A percentile compares a stretch with the other conserved stretches of the same genome.
Evolutionary conservation across 331 rosid species (phyloP).

Genomic region (Quercus lobata): DNA sequence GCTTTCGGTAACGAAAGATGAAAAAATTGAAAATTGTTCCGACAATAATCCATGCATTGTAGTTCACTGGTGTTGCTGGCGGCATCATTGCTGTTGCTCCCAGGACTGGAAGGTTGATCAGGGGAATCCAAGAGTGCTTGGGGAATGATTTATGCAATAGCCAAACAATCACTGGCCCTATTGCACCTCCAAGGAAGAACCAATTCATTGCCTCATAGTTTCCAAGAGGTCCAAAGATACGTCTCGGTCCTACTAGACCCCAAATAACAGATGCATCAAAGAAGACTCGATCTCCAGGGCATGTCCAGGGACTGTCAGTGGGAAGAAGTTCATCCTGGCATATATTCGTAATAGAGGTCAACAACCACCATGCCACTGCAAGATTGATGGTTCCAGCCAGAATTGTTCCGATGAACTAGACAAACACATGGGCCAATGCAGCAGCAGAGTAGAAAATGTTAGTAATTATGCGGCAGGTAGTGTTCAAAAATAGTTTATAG

Average conservation of each 20-base stretch:
- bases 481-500: not conserved
- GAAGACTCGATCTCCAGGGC: slow-evolving; percentile 63
- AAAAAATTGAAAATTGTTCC: slow-evolving; percentile 77
- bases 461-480: not conserved
- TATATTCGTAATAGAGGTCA: slow-evolving; percentile 45
- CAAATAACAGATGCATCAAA: slow-evolving; percentile 77
- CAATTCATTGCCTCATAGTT: slow-evolving; percentile 63
- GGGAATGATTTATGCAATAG: slow-evolving; percentile 60
- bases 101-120: slow-evolving; percentile 76
- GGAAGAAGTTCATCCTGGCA: slow-evolving; percentile 56
- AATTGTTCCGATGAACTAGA: slow-evolving; percentile 66
- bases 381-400: slow-evolving; percentile 73
- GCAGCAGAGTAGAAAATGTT: no score
- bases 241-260: slow-evolving; percentile 71
- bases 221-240: slow-evolving; percentile 59
- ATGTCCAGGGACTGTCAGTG: slow-evolving; percentile 65
- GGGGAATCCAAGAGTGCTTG: slow-evolving; percentile 59
- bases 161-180: slow-evolving; percentile 71
- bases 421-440: not conserved
- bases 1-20: slow-evolving; percentile 65
- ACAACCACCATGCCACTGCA: slow-evolving; percentile 73
- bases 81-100: slow-evolving; percentile 76
- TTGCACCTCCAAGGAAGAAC: slow-evolving; percentile 73
- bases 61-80: slow-evolving; percentile 71
- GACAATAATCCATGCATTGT: slow-evolving; percentile 61